A percentile compares a stretch with the other conserved stretches of the same genome.
Conservation (phyloP, 371 early-diverging fungal species). For the Sporodiniella umbellata region DNA sequence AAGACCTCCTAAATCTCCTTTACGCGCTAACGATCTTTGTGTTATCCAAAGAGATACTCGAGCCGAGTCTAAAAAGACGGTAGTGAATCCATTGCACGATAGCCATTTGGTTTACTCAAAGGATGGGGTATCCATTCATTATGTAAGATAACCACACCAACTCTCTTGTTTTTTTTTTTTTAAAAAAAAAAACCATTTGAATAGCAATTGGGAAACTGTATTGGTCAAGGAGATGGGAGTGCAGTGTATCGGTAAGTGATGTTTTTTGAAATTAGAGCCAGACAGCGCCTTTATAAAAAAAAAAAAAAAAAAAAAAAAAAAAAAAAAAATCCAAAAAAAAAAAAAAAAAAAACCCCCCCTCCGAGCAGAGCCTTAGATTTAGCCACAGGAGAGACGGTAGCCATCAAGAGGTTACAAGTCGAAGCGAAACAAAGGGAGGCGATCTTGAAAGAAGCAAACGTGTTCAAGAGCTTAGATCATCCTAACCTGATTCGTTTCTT, state of each 20-base stretch:
- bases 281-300: no score
- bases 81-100: no score
- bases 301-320: constrained; percentile 20
- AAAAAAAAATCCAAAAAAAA: constrained; percentile 41
- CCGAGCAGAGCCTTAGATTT: constrained; percentile 80
- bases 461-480: constrained; percentile 70
- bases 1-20: no score
- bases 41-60: no score
- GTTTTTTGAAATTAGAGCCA: no score
- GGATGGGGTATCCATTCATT: constrained; percentile 26
- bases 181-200: no score
- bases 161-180: no score
- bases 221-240: constrained; percentile 88
- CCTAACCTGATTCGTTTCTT: constrained; percentile 83
- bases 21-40: no score
- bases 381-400: constrained; percentile 81
- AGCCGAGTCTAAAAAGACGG: no score
- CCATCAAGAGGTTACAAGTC: constrained; percentile 77
- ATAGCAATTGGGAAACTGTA: constrained; percentile 81
- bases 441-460: constrained; percentile 57
- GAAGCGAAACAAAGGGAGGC: constrained; percentile 13
- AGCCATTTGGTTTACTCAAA: no score
- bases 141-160: constrained; percentile 29
- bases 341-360: constrained; percentile 21
- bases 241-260: constrained; percentile 67